phyloP scores from a whole-genome alignment of 768 basidiomycete genomes.

The Coprinopsis marcescibilis region DNA sequence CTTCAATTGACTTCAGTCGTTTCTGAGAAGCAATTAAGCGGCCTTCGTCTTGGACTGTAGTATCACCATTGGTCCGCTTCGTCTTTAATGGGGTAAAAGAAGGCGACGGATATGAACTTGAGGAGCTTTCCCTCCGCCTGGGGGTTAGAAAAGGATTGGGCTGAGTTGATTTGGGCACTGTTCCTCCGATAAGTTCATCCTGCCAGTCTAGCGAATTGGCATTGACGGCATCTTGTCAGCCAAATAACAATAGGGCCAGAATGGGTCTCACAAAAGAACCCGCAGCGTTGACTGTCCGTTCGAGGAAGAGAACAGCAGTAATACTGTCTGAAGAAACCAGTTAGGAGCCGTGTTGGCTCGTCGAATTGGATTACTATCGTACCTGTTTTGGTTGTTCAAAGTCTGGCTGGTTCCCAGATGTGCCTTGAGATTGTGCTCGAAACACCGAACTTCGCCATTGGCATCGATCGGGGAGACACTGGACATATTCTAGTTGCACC shows the following conservation, averaged over 20 bases:
- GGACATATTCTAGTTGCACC: conserved; percentile 11
- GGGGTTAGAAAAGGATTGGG: background rate
- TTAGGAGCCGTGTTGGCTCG: background rate
- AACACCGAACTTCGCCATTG: conserved; percentile 30
- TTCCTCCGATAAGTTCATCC: background rate
- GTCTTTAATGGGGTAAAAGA: too few species aligned
- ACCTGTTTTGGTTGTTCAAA: conserved; percentile 29
- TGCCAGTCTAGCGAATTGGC: conserved; percentile 1
- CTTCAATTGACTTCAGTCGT: conserved; percentile 16
- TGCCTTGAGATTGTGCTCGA: conserved; percentile 9
- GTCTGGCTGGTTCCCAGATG: conserved; percentile 25
- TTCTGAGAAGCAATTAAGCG: conserved; percentile 16
- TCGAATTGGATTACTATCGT: conserved; percentile 5
- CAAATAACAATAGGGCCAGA: background rate
- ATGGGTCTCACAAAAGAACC: conserved; percentile 33
- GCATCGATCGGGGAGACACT: conserved; percentile 20
- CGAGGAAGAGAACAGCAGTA: conserved; percentile 29
- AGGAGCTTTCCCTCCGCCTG: background rate
- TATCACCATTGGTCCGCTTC: background rate
- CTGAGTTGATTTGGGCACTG: background rate
- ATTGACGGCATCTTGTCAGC: background rate
- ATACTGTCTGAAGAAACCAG: conserved; percentile 24
- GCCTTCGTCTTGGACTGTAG: background rate
- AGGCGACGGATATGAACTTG: too few species aligned
- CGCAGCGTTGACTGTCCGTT: conserved; percentile 18